These are phyloP conservation scores for Leccinum pseudoinsigne DNA, from an alignment of 1,284 basidiomycete species.

Conservation along the genomic window DNA sequence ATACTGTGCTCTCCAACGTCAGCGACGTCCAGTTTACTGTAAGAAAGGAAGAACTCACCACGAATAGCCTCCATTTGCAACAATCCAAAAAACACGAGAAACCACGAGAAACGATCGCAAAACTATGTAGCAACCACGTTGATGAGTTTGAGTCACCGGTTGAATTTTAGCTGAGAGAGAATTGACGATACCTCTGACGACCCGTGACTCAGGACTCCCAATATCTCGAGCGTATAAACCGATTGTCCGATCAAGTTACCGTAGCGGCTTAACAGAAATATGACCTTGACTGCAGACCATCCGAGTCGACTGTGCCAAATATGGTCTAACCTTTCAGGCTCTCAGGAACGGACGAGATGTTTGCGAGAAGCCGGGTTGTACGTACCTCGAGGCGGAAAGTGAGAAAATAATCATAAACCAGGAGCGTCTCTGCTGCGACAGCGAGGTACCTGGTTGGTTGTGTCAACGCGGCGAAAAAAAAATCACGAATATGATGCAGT, in stretches of 20 bases:
- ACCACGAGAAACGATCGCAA: not conserved
- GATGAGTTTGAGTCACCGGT: too few species aligned
- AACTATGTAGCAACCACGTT: not conserved
- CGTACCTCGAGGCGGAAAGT: not conserved
- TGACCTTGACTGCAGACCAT: not conserved
- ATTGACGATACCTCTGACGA: not conserved
- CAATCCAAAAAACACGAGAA: not conserved
- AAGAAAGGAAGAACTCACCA: not conserved
- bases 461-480: not conserved
- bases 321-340: not conserved
- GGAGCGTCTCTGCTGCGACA: not conserved
- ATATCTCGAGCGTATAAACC: not conserved
- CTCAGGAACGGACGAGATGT: not conserved
- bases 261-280: not conserved
- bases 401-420: not conserved
- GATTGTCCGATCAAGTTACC: not conserved
- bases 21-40: not conserved
- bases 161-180: not conserved
- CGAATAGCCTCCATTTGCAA: not conserved
- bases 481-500: not conserved
- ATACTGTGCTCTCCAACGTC: not conserved
- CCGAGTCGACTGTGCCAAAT: not conserved
- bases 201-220: not conserved
- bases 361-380: not conserved
- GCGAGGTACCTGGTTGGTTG: not conserved